Evolutionary conservation across 257 asterid genomes (phyloP), one percentile per base, ranked within the genome.

Genomic region (Dorcoceras hygrometricum): DNA sequence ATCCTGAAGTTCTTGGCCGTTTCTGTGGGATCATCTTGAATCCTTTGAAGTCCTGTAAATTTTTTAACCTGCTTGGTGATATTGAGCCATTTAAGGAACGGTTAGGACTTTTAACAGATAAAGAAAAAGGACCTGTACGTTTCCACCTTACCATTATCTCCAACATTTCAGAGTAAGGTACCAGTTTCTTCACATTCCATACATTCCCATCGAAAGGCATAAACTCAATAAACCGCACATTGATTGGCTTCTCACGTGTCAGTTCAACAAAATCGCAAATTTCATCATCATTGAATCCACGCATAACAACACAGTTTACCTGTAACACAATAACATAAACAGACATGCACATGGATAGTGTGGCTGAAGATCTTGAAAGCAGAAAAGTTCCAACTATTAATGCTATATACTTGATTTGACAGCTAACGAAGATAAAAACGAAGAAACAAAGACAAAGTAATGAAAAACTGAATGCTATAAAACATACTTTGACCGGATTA

Each of bases 181-280:
- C 97, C 27, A 94, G 92, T 83, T 94, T 94, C 88, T 94, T 94
- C 75, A 87, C 96, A 63, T 94, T 94, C 99, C 96, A 94, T 69
- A 88, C 95, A 76, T 94, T 94, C 73, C 99, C 99, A 80, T 90
- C 97, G 55, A 94, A 94, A 61, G 97, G 97, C 97, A 94, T 90
- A 78, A 94, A 90, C 86, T 90, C 97, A 67, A 94, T 94, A 71
- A 94, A 94, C 68, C 97, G 89, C 99, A n/a, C 78, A 62, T 94
- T 94, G 69, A 94, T 88, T 20, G 95, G 97, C 79, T 80, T 94
- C 69, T 90, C 95, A 14, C 95, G 95, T 18, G 97, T 94, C 86
- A 94, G 72, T 79, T 86, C 95, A 36, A 94, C 92, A 67, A 94
- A 94, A 83, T 90, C 94, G 67, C 91, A 86, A 20, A 94, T 88